Evolutionary conservation across 331 rosid species (phyloP).

Genomic region (Saraca asoca): DNA sequence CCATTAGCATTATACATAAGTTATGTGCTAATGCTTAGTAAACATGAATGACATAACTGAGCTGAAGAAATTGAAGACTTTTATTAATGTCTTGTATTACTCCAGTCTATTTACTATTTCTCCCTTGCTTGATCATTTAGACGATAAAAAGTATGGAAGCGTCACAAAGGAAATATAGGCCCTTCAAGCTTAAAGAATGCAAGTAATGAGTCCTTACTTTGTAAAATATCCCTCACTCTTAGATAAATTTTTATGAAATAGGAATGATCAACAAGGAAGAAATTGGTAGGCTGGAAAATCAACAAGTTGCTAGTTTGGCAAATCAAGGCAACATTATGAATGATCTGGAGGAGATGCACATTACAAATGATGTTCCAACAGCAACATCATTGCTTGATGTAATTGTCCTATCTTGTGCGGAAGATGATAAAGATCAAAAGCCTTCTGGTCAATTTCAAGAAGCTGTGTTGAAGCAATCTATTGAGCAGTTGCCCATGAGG

Average conservation of each 20-base stretch:
- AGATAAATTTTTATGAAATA: constrained; percentile 33
- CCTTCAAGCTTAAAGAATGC: constrained; percentile 54
- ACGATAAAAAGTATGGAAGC: constrained; percentile 70
- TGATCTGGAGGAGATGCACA: constrained; percentile 56
- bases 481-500: constrained; percentile 42
- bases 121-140: constrained; percentile 48
- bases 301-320: constrained; percentile 20
- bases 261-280: constrained; percentile 28
- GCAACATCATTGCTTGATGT: constrained; percentile 46
- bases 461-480: constrained; percentile 43
- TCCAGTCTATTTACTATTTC: constrained; percentile 54
- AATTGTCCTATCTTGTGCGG: constrained; percentile 83
- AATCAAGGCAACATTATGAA: constrained; percentile 41
- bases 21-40: too few species aligned
- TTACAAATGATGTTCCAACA: constrained; percentile 32
- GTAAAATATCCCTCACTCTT: constrained; percentile 54
- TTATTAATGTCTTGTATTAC: constrained; percentile 51
- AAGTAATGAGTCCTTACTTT: constrained; percentile 48
- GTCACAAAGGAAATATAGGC: constrained; percentile 71
- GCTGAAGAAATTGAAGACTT: constrained; percentile 33
- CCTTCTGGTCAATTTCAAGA: constrained; percentile 47
- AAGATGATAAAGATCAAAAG: constrained; percentile 50
- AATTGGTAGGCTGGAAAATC: constrained; percentile 32
- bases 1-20: too few species aligned
- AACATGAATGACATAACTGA: constrained; percentile 22